Base-by-base conservation (phyloP, 768 basidiomycete genomes). In the Cystoderma amianthinum region DNA sequence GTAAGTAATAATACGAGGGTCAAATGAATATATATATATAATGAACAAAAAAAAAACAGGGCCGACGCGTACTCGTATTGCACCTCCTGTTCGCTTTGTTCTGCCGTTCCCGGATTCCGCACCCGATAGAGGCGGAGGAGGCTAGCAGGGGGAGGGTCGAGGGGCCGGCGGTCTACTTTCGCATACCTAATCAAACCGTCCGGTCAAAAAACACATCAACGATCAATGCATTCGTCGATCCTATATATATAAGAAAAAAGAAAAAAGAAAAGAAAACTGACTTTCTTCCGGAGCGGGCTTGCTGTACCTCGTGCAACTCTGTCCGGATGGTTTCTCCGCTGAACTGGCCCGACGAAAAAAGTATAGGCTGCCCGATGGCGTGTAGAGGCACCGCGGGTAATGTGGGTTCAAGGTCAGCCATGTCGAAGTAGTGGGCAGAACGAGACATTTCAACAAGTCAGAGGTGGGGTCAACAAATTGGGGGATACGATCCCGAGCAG, bases 251-350 rank as follows among this genome's bases (percentile, higher is more conserved):
- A 21, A 30, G 25, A 46, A 37, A 16, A 37, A 38, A 39, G 44
- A 16, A 32, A 23, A 43, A 38, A 44, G 34, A 36, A 36, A 7
- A 17, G 7, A 9, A 19, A 30, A 57, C 58, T 49, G 60, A 76
- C 83, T 84, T 85, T 56, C 83, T 64, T 16, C 82, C 83, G 33
- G 78, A 54, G 54, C 81, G 70, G 10, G 83, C 80, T 52, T 81
- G 78, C 57, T 85, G 83, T 22, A 80, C 56, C 56, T 82, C 83
- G 36, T 64, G 48, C 46, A 80, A 63, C 50, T 78, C 72, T 30
- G 71, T 65, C 30, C 74, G 76, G 24, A 82, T 60, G 19, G 59
- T 62, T 38, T 63, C 55, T 20, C 64, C 64, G n/a, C 57, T 54
- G 49, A 84, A 80, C 49, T 72, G 71, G 5, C 82, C 82, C 43